Percentiles rank a stretch among this genome's conserved stretches.
These are phyloP conservation scores for Rubus parviflorus DNA, from an alignment of 306 rosid genomes.

Conservation along the genomic window DNA sequence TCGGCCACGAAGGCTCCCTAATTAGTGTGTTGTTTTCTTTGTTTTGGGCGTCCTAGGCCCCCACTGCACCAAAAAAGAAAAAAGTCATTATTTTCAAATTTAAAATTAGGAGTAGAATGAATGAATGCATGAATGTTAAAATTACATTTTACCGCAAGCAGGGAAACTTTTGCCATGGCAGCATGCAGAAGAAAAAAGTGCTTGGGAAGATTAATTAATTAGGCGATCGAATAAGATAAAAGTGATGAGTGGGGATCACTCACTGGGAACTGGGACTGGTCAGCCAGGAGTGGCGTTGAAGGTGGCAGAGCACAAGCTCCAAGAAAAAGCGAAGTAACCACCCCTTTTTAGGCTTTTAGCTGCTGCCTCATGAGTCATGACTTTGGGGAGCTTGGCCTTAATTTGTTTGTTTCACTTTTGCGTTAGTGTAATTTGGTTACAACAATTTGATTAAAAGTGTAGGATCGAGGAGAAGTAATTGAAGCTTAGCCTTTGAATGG, in stretches of 20 bases:
- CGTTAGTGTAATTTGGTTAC: background rate
- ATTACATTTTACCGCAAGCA: too few relatives aligned
- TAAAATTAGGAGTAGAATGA: too few relatives aligned
- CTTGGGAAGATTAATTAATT: background rate
- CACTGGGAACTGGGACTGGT: background rate
- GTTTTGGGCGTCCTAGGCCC: too few relatives aligned
- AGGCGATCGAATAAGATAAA: background rate
- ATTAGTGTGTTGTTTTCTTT: too few relatives aligned
- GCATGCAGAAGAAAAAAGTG: background rate
- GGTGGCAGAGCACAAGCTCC: background rate
- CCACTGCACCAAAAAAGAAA: too few relatives aligned
- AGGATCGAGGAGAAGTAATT: background rate
- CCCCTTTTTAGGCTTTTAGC: slow-evolving; percentile 1
- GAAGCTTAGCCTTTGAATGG: background rate
- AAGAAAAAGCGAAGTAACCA: slow-evolving; percentile 3
- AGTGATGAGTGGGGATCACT: background rate
- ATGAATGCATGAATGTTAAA: too few relatives aligned
- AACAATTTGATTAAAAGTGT: background rate
- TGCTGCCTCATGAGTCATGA: background rate
- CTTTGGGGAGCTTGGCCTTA: slow-evolving; percentile 1
- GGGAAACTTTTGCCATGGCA: too few relatives aligned
- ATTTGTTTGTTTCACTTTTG: background rate
- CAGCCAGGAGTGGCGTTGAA: background rate
- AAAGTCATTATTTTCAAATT: too few relatives aligned
- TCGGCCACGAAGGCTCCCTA: too few relatives aligned